Evolutionary conservation across 176 grass and related monocot species (phyloP), one percentile per base, ranked within the genome.

Genomic region (Saccharum spontaneum): DNA sequence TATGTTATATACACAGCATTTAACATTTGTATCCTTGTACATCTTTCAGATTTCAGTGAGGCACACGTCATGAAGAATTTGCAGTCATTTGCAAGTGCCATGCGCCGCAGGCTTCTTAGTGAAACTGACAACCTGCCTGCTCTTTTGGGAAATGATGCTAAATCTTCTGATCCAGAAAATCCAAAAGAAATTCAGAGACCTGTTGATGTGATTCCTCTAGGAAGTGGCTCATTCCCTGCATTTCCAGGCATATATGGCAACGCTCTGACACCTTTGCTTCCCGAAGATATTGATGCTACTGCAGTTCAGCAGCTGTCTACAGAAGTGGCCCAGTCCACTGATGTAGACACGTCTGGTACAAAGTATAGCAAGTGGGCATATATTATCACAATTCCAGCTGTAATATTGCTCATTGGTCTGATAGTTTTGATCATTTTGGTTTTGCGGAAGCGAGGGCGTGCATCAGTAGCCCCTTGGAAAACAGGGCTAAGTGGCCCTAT

Each of bases 191-290:
- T 43, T 60, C 52, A 52, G 61, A 79, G 60, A 90, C 52, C 75
- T 78, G 57, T 74, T 67, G 76, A 85, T 73, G 85, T 92, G 71
- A 79, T 89, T 64, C 87, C 91, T 84, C 71, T 76, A 64, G 88
- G 91, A 80, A 98, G 87, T 87, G 97, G 97, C 15, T 91, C 90
- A 82, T 98, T 94, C 79, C 74, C 91, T 57, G 93, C 93, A 75
- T 88, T 86, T 81, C 71, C 81, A 41, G 87, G 66, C 43, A 44
- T 68, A 61, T 69, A 92, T 12, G 73, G 81, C 41, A 37, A 90
- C 48, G 59, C 79, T 84, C 13, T 82, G 78, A 24, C 83, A 69
- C 70, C 83, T 86, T 81, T 77, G 76, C 64, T 92, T 87, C 73
- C 81, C 18, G 82, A 89, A 78, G 76, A 45, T 13, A 68, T 87